Evolutionary conservation across 257 asterid genomes (phyloP), one percentile per base, ranked within the genome.

Genomic region (Nicotiana sylvestris): DNA sequence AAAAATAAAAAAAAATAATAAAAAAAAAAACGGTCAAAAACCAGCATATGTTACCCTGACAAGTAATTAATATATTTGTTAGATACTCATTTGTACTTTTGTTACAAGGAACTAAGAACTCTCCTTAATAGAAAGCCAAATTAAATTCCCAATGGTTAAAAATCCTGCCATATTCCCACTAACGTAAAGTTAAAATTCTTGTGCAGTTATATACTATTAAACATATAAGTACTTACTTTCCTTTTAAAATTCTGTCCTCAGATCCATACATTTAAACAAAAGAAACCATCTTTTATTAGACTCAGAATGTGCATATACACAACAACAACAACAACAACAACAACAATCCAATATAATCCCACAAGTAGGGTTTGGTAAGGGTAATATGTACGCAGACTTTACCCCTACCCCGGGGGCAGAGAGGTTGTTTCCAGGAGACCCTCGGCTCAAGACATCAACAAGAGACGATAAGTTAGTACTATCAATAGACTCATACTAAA

Each of bases 111-210:
- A 25, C 64, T 51, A 2, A 17, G 13, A 49, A 76, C 46, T 46
- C 27, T 15, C 3, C 21, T 0, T 25, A 5, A 5, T 43, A 27
- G 56, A 66, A 43, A 69, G 5, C 10, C 56, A 43, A 43, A 53
- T 13, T 13, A 53, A 53, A 53, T 53, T 13, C 58, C 58, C 60
- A 21, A 25, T 74, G 27, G 80, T 51, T 7, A 51, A 64, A 51
- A 29, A 76, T 51, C 17, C 80, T 51, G 46, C 46, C 46, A 76
- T 76, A 76, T 76, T 76, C 80, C 64, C 80, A 76, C 80, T 51
- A 76, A 51, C 80, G 29, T 27, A 74, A 74, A 74, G 8, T 49
- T 49, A 25, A 74, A 74, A 15, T 13, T 49, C 6, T 29, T 74
- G 62, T 74, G 61, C 62, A 27, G 27, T 27, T 27, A 49, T 27